These are phyloP conservation scores for Allium fistulosum DNA, from an alignment of 106 monocot genomes.

Conservation along the genomic window DNA sequence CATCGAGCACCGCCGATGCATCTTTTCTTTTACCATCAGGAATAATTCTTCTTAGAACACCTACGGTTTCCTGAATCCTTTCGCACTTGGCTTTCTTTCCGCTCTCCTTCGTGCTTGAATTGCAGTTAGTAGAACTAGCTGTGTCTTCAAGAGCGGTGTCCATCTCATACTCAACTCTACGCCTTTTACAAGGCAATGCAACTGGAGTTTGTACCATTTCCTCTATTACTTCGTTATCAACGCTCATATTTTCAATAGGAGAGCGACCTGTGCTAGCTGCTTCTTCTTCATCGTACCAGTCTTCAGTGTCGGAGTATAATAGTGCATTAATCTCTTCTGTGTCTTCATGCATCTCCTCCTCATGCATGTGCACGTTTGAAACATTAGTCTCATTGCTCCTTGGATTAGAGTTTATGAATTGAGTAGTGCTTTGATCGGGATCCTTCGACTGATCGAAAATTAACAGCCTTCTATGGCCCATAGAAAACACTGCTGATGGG, in stretches of 20 bases:
- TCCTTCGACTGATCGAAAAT: slow-evolving; percentile 36
- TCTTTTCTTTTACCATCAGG: slow-evolving; percentile 60
- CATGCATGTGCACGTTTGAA: slow-evolving; percentile 14
- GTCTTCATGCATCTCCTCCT: slow-evolving; percentile 55
- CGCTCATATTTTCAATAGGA: slow-evolving; percentile 8
- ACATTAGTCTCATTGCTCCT: slow-evolving; percentile 24
- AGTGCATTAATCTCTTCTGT: slow-evolving; percentile 81
- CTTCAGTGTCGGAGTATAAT: slow-evolving; percentile 65
- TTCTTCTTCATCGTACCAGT: slow-evolving; percentile 36
- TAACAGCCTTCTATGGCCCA: slow-evolving; percentile 22
- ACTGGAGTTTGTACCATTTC: slow-evolving; percentile 17
- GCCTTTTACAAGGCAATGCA: slow-evolving; percentile 36
- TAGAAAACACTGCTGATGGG: not conserved
- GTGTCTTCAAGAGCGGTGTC: slow-evolving; percentile 50
- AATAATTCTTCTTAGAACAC: slow-evolving; percentile 41
- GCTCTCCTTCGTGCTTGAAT: not conserved
- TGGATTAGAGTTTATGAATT: slow-evolving; percentile 5
- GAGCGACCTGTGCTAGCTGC: slow-evolving; percentile 39
- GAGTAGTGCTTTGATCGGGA: not conserved
- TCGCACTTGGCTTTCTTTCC: slow-evolving; percentile 30
- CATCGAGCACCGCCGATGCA: slow-evolving; percentile 47
- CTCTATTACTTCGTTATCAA: slow-evolving; percentile 10
- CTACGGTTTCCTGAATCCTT: slow-evolving; percentile 47
- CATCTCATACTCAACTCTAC: slow-evolving; percentile 13
- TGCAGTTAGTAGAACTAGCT: slow-evolving; percentile 39